A percentile compares a stretch with the other conserved stretches of the same genome.
Evolutionary conservation across 129 eudicot species (phyloP).

Genomic region (Solidago caesia): DNA sequence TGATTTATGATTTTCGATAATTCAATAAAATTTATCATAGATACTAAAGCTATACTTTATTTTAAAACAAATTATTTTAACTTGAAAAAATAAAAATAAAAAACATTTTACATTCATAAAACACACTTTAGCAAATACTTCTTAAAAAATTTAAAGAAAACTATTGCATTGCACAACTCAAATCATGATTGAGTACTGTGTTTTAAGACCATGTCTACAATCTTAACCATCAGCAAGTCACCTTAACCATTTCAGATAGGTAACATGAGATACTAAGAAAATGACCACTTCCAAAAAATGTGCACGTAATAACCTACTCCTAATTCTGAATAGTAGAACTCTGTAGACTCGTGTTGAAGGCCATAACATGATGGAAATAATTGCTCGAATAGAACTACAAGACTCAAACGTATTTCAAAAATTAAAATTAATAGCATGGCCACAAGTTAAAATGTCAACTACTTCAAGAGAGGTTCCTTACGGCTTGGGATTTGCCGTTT

Average conservation of each 20-base stretch:
- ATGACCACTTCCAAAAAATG: neutral
- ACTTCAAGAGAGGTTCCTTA: neutral
- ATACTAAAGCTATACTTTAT: too few relatives aligned
- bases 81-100: too few relatives aligned
- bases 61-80: too few relatives aligned
- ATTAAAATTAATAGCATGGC: neutral
- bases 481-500: too few relatives aligned
- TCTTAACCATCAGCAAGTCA: neutral
- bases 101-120: too few relatives aligned
- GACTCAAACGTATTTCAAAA: neutral
- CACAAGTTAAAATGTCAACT: neutral
- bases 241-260: neutral
- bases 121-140: neutral
- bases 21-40: too few relatives aligned
- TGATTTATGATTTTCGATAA: too few relatives aligned
- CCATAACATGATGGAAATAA: neutral
- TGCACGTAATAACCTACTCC: neutral
- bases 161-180: neutral
- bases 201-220: neutral
- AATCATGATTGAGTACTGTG: neutral
- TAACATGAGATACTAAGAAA: slow-evolving; percentile 9
- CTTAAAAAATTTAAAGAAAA: neutral
- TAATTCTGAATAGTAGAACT: neutral
- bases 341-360: neutral
- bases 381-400: neutral